phyloP scores from a whole-genome alignment of 2,329 filamentous ascomycete genomes.

The Fusarium sarcochroum region DNA sequence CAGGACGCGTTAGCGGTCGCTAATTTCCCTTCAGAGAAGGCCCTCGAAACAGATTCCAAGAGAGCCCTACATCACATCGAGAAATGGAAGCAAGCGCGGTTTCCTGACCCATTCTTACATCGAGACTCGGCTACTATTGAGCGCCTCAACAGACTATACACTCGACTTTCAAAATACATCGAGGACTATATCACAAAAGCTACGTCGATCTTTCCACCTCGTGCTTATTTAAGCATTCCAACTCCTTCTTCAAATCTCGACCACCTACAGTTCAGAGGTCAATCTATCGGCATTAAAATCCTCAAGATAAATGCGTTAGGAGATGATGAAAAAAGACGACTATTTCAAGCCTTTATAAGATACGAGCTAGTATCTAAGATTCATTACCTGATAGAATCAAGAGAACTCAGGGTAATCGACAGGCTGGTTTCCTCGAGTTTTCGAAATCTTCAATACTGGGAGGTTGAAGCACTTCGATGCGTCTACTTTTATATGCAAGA shows the following conservation, averaged over 20 bases:
- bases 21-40: background rate
- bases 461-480: constrained; percentile 2
- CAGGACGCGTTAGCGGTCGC: constrained; percentile 5
- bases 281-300: background rate
- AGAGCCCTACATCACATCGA: background rate
- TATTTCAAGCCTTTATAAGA: constrained; percentile 3
- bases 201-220: constrained; percentile 1
- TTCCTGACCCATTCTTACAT: background rate
- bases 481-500: background rate
- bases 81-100: background rate
- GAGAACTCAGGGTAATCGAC: background rate
- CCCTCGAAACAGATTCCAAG: background rate
- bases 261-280: background rate
- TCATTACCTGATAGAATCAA: background rate
- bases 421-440: background rate
- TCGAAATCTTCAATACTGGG: background rate
- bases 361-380: constrained; percentile 4
- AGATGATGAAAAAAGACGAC: constrained; percentile 1
- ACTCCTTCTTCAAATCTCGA: background rate
- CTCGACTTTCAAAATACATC: constrained; percentile 10
- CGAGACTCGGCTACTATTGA: background rate
- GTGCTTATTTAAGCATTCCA: background rate
- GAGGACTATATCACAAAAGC: constrained; percentile 15
- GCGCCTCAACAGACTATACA: constrained; percentile 3
- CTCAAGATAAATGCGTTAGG: background rate